Percentiles rank a stretch among this genome's conserved stretches.
These are phyloP conservation scores for Paxillus rubicundulus DNA, from an alignment of 768 basidiomycete genomes.

Conservation along the genomic window DNA sequence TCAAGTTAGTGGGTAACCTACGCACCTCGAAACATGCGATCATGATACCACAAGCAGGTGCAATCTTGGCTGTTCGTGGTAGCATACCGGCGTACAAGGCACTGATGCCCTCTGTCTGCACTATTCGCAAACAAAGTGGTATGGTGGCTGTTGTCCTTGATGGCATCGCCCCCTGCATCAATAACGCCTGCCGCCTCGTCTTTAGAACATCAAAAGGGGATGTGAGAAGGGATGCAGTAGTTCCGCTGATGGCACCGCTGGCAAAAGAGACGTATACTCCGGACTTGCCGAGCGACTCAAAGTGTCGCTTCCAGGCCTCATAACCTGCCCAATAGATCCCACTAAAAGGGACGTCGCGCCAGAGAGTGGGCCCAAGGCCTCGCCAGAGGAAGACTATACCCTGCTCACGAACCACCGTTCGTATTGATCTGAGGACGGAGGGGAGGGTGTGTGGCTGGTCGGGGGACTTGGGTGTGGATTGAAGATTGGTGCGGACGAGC, in stretches of 20 bases:
- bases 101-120: slow-evolving; percentile 72
- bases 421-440: slow-evolving; percentile 67
- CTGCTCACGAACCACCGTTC: slow-evolving; percentile 53
- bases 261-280: slow-evolving; percentile 76
- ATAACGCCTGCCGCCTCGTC: slow-evolving; percentile 83
- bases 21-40: slow-evolving; percentile 91
- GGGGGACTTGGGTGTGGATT: slow-evolving; percentile 76
- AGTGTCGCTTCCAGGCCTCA: slow-evolving; percentile 71
- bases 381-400: slow-evolving; percentile 81
- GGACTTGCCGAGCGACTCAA: slow-evolving; percentile 50
- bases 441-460: slow-evolving; percentile 72
- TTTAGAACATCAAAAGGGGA: slow-evolving; percentile 98
- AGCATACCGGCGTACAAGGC: slow-evolving; percentile 82
- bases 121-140: slow-evolving; percentile 63
- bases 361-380: slow-evolving; percentile 87
- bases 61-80: slow-evolving; percentile 92
- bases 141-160: slow-evolving; percentile 48
- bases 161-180: slow-evolving; percentile 55
- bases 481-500: slow-evolving; percentile 89
- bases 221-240: slow-evolving; percentile 79
- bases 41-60: slow-evolving; percentile 98
- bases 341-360: slow-evolving; percentile 97
- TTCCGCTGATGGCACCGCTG: slow-evolving; percentile 90
- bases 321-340: slow-evolving; percentile 97
- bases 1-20: not conserved